Base-by-base conservation (phyloP, 2,329 filamentous ascomycete species). In the Dactylonectria estremocensis region DNA sequence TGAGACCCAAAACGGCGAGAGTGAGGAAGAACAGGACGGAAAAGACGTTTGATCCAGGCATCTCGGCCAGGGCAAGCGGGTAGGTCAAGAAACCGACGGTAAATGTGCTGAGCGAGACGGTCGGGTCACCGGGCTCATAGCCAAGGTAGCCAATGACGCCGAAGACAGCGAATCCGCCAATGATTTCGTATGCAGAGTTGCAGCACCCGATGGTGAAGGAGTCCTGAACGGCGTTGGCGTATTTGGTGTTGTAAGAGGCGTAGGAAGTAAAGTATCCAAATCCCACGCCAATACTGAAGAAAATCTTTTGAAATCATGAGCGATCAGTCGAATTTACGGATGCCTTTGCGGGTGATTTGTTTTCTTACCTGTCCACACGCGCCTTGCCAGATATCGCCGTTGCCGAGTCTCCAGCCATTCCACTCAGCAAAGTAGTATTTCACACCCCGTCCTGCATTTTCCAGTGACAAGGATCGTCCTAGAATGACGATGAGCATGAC, bases 181-280 rank as follows among this genome's bases (percentile, higher is more conserved):
- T 77, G 46, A 86, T 84, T 67, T 89, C 87, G 16, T 88, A 87
- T 0, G 86, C 73, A 0, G 86, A 84, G 62, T 89, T 89, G 59
- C 83, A 85, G 10, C 83, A 73, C n/a, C 83, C 85, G 16, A 89
- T 87, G 7, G 88, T 81, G 7, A 88, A 74, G 0, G 87, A 83
- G 61, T 89, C 87, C 78, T 87, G 86, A 0, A 88, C 87, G 0
- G 69, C 70, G 48, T 88, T 88, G 31, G 86, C 84, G 64, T 85
- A 83, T 61, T 81, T 79, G 81, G 84, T 69, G 80, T 88, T 88
- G 76, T 88, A 89, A 0, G 84, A 87, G 1, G 87, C 87, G 61
- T 88, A 89, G 0, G 83, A 84, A 0, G 86, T 88, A 55, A 87
- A 88, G 71, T 87, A 87, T 1, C 87, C 86, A 64, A 88, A 88